Percentiles rank a stretch among this genome's conserved stretches.
Conservation (phyloP, 306 rosid species). For the Elaeagnus macrophylla region DNA sequence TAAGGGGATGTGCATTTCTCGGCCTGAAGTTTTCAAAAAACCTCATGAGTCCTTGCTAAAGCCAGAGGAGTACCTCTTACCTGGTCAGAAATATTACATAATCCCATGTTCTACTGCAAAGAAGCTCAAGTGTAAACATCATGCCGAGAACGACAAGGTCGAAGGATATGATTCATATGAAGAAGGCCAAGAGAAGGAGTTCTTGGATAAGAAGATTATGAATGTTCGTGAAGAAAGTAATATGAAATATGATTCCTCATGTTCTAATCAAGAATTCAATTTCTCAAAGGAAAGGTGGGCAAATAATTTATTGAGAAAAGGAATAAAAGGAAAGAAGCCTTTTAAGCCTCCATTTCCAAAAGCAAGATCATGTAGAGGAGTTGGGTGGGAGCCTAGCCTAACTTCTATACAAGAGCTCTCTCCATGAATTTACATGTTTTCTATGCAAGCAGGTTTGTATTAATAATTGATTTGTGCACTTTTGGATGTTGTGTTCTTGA, state of each 20-base stretch:
- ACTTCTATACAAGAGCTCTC: slow-evolving; percentile 57
- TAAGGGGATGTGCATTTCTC: slow-evolving; percentile 54
- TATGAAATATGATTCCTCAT: slow-evolving; percentile 22
- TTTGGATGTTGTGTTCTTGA: too few species aligned
- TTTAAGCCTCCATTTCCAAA: slow-evolving; percentile 55
- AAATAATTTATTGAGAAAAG: slow-evolving; percentile 24
- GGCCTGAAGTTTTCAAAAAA: slow-evolving; percentile 53
- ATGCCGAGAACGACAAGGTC: slow-evolving; percentile 6
- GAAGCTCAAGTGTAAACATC: slow-evolving; percentile 41
- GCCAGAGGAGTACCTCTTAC: slow-evolving; percentile 39
- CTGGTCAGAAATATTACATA: slow-evolving; percentile 58
- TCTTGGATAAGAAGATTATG: slow-evolving; percentile 10
- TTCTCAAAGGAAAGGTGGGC: slow-evolving; percentile 17
- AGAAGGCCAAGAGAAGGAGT: slow-evolving; percentile 7
- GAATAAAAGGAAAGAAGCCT: slow-evolving; percentile 39
- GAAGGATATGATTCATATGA: not conserved
- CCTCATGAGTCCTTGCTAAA: slow-evolving; percentile 48
- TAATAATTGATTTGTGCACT: too few species aligned
- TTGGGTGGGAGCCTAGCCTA: slow-evolving; percentile 63
- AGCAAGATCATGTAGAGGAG: slow-evolving; percentile 23
- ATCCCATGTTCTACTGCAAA: slow-evolving; percentile 33
- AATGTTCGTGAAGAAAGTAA: slow-evolving; percentile 24
- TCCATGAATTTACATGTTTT: slow-evolving; percentile 28
- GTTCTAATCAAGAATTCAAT: slow-evolving; percentile 33
- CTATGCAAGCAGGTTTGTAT: not conserved